Base-by-base conservation (phyloP, 1,284 basidiomycete genomes). In the Melampsora americana region DNA sequence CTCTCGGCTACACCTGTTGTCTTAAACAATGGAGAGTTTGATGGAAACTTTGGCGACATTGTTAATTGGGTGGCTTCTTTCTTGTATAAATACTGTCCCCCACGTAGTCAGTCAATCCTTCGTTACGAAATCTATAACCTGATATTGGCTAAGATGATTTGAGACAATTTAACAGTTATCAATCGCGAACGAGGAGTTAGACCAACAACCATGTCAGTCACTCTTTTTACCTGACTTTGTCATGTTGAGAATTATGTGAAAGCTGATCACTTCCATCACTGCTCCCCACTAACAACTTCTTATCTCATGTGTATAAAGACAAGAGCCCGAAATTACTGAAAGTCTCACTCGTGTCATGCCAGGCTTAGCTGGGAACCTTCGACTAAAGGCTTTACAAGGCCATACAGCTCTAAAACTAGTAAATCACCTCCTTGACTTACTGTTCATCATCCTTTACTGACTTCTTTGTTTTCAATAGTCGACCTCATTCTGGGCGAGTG, bases 11-110 rank as follows among this genome's bases (percentile, higher is more conserved):
- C 69, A 12, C 69, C 69, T 12, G 18, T 72, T 2, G 65, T 61
- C 1, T 46, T 72, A 20, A 72, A 72, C 30, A 28, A 65, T 46
- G 61, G 61, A 16, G 69, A 64, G 39, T 72, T 72, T 23, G 61
- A 72, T 28, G 69, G 69, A 12, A 72, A 72, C 61, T 72, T 72
- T 65, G 61, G 61, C 30, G 69, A 72, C 35, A 39, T 72, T 44
- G 46, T 72, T 20, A 59, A 72, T n/a, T 72, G 69, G 69, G 46
- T 72, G 23, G 46, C 46, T 18, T 64, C 69, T 16, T 72, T 72
- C 48, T 50, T 72, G 46, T 16, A 9, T n/a, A 5, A 46, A 12
- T 72, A 26, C 20, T 70, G 35, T 9, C 23, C 69, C 26, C 35
- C 35, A 35, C 35, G 35, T 35, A 9, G 35, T 35, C 35, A 35